Conservation (phyloP, 2,329 filamentous ascomycete species). For the Cytospora schulzeri region DNA sequence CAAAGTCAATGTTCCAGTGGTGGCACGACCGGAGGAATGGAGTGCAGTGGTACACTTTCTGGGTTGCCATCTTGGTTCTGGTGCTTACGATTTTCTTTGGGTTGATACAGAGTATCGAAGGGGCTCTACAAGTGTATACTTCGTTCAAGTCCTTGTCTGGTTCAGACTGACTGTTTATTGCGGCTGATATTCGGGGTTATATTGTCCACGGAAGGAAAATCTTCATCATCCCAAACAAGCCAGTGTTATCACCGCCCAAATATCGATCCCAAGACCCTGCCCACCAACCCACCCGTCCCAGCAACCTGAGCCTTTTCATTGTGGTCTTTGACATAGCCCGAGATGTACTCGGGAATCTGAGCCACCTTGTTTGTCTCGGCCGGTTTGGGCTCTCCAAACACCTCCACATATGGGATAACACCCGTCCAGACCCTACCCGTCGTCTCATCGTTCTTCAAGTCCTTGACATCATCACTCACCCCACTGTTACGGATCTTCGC, state of each 20-base stretch:
- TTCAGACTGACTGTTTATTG: background rate
- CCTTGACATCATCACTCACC: slow-evolving; percentile 57
- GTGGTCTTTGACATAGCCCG: slow-evolving; percentile 42
- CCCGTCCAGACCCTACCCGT: slow-evolving; percentile 55
- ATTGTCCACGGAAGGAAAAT: background rate
- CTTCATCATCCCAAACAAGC: background rate
- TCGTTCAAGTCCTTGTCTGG: slow-evolving; percentile 2
- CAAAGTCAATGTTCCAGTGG: slow-evolving; percentile 42
- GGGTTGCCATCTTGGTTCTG: slow-evolving; percentile 46
- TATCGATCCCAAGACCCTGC: slow-evolving; percentile 18
- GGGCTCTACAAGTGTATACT: slow-evolving; percentile 44
- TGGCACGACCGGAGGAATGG: slow-evolving; percentile 46
- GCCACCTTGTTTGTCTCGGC: slow-evolving; percentile 60
- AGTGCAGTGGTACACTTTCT: slow-evolving; percentile 50
- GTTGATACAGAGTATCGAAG: slow-evolving; percentile 44
- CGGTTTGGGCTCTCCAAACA: slow-evolving; percentile 64
- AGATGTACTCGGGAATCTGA: slow-evolving; percentile 64
- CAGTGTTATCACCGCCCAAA: slow-evolving; percentile 13
- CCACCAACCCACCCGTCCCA: slow-evolving; percentile 8
- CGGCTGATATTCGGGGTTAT: background rate
- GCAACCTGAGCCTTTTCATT: slow-evolving; percentile 35
- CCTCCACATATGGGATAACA: slow-evolving; percentile 63
- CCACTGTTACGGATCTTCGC: slow-evolving; percentile 72
- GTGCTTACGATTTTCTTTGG: slow-evolving; percentile 43
- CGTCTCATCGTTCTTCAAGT: slow-evolving; percentile 39